Evolutionary conservation across 2,329 filamentous ascomycete species (phyloP), one percentile per base, ranked within the genome.

Genomic region (Aspergillus glaucus): DNA sequence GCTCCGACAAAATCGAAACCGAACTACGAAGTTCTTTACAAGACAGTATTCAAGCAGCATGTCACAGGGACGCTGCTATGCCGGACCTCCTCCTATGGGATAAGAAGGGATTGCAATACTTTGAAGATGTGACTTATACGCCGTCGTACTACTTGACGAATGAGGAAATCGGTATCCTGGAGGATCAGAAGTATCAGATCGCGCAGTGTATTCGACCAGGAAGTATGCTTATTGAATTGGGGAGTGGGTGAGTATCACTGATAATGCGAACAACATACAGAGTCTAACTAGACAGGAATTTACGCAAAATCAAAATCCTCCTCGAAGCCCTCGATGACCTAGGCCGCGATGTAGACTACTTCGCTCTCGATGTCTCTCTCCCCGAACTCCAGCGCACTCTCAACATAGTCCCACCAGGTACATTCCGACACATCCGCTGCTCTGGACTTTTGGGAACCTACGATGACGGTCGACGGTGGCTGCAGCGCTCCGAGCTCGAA

Each of bases 131-230:
- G n/a, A 62, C 60, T 1, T 61, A 59, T 12, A 26, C 44, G 10
- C 44, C 44, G 7, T 47, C 46, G 69, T 98, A 97, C 67, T 97
- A 97, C 69, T 75, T 95, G 65, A 97, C 92, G 53, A 92, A 93
- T 68, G 83, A 88, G 51, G 93, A 98, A 68, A 96, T 97, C 50
- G 81, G 88, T 57, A 79, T 95, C 14, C 75, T 98, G 55, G 76
- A 82, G 63, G 47, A 45, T 12, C 9, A 51, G 24, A 42, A 44
- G 12, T 44, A 45, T n/a, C 76, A 75, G 46, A 81, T 85, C 62
- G 86, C 89, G n/a, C 75, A 76, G 50, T 79, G 79, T 34, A 93
- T 97, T 61, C 90, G 87, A 37, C 76, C 81, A 55, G 75, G 78
- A 43, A 85, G 96, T 53, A 83, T 48, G 84, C 88, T 97, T 48